Evolutionary conservation across 1,284 basidiomycete species (phyloP), one percentile per base, ranked within the genome.

Genomic region (Megacollybia platyphylla): DNA sequence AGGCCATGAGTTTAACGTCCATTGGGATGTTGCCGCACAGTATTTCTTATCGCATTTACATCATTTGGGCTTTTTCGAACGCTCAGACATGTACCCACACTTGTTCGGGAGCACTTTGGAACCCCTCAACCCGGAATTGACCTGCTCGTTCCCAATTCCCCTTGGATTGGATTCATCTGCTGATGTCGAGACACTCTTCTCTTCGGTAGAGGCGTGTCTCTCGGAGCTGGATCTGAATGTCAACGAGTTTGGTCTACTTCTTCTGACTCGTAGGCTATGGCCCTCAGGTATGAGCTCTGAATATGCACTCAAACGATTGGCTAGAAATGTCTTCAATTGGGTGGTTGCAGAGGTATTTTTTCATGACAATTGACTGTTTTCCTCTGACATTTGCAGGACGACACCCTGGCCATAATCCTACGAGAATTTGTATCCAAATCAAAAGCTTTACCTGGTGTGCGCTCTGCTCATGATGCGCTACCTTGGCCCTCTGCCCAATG

Each of bases 241-340:
- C 27, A 86, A 87, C 52, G 86, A 90, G 58, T 64, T 72, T 15
- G 86, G 78, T 0, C 70, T 87, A 43, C 57, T 82, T 5, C 60
- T 88, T 7, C 62, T 88, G 11, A 60, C 64, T 7, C 70, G 75
- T 40, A 70, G 76, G 47, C 73, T 84, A 46, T 86, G 79, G 77
- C 85, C 86, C 0, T 80, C 73, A 48, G 70, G 76, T 5, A 66
- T 86, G 58, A 69, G 76, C 36, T 79, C 84, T 5, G 73, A 78
- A 18, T 86, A 87, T 56, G 78, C 70, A 5, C 55, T 74, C 41
- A 66, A 62, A 41, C 64, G 77, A 40, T 57, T 81, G 18, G 61
- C 71, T n/a, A 65, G 65, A 40, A 63, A 64, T 8, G 60, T 81
- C 0, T 48, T 84, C 7, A 65, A 55, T 26, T 82, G 79, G 79